Base-by-base conservation (phyloP, 1,284 basidiomycete genomes). In the Cryptococcus sp. region DNA sequence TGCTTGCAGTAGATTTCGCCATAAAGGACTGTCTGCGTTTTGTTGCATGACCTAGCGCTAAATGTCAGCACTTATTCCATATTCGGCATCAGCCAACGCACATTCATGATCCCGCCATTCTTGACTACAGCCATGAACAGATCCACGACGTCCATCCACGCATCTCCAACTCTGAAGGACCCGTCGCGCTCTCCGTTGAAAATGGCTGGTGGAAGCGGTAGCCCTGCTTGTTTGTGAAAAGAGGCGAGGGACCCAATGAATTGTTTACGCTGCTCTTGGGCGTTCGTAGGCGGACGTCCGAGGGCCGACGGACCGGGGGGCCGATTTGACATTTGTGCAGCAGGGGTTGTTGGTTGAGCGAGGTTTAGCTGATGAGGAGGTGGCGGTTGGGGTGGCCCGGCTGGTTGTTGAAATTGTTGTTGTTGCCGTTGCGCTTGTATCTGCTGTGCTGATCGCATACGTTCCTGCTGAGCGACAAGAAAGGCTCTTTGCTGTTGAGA, bases 131-230 rank as follows among this genome's bases (percentile, higher is more conserved):
- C 49, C 58, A 74, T 65, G 54, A 74, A 71, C 49, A 76, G 43
- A 25, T 76, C 73, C 6, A 71, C 58, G 16, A 73, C 50, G 23
- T 74, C 72, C 6, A 76, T 54, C 72, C 72, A 75, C 19, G 39
- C 58, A 11, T 63, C 68, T 7, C 66, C 73, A 5, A 76, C 59
- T 57, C 67, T 67, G 58, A 76, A 63, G 0, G 59, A 37, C 15
- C 72, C 72, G 13, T 70, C 68, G 8, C 63, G 54, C 49, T 73
- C 69, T 15, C 68, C 72, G 39, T 73, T 70, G 61, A 74, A 73
- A 0, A 74, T 61, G 19, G 72, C 72, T 1, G 66, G 52, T 3
- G 73, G 74, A 7, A 66, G 59, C 1, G 63, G 46, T 37, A 63
- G 59, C 43, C 66, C 66, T 16, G 50, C 58, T 15, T 57, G 37